These are phyloP conservation scores for Diaporthe nobilis DNA, from an alignment of 2,329 filamentous ascomycete genomes.

Conservation along the genomic window DNA sequence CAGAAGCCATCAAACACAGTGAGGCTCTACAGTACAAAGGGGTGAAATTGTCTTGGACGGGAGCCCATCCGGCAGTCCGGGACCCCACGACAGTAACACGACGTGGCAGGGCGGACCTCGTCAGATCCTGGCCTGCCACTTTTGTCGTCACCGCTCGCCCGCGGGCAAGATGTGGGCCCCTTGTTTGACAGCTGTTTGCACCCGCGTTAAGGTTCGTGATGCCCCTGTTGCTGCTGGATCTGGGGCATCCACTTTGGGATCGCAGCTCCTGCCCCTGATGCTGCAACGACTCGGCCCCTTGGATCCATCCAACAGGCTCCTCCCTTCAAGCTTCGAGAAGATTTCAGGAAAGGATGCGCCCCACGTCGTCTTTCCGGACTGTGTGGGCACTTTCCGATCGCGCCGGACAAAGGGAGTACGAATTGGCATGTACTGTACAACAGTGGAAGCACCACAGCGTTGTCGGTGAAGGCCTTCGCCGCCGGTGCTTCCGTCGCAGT, in stretches of 20 bases:
- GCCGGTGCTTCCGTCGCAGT: slow-evolving; percentile 14
- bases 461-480: slow-evolving; percentile 24
- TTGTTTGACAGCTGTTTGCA: slow-evolving; percentile 42
- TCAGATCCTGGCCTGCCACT: slow-evolving; percentile 39
- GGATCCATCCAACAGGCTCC: slow-evolving; percentile 19
- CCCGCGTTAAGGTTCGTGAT: slow-evolving; percentile 35
- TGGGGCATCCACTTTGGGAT: slow-evolving; percentile 33
- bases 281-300: slow-evolving; percentile 32
- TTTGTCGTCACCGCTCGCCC: slow-evolving; percentile 40
- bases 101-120: slow-evolving; percentile 39
- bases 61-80: slow-evolving; percentile 29
- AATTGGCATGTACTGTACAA: neutral
- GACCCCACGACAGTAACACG: slow-evolving; percentile 37
- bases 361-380: slow-evolving; percentile 37
- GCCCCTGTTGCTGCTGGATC: slow-evolving; percentile 27
- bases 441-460: slow-evolving; percentile 14
- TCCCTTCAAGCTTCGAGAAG: slow-evolving; percentile 42
- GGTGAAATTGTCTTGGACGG: slow-evolving; percentile 26
- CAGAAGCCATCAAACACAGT: slow-evolving; percentile 27
- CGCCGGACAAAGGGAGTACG: slow-evolving; percentile 23
- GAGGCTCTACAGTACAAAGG: slow-evolving; percentile 32
- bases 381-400: slow-evolving; percentile 39
- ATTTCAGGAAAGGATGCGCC: slow-evolving; percentile 39
- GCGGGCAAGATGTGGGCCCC: slow-evolving; percentile 25
- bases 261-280: slow-evolving; percentile 33